Evolutionary conservation across 768 basidiomycete genomes (phyloP), one percentile per base, ranked within the genome.

Genomic region (Mycena maculata): DNA sequence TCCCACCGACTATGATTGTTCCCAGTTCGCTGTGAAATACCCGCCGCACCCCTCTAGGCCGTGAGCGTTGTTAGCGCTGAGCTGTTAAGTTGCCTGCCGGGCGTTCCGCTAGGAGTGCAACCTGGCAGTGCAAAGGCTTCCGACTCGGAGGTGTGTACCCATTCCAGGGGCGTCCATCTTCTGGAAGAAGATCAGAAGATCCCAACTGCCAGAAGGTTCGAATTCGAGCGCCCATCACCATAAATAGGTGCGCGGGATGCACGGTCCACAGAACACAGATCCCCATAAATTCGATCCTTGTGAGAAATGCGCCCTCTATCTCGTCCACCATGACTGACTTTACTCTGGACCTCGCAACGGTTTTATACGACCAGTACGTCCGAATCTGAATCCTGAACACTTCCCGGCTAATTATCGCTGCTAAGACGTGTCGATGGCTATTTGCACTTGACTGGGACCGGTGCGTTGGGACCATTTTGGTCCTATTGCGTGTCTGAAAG

Each of bases 371-470:
- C 52, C 52, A 53, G 52, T 53, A 38, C 20, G 52, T 53, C 6
- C 33, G 33, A 13, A n/a, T n/a, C 52, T n/a, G 31, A 53, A 53
- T 38, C 33, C 31, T 36, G 52, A 53, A 53, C 52, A n/a, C 52
- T 53, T 53, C 33, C 52, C 31, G 31, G 52, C 52, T 53, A 53
- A 53, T 53, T 53, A 36, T 53, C 36, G 52, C 30, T 52, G 50
- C 22, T 31, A 53, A 53, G 52, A 38, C 52, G 52, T 31, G 52
- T 53, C 52, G 33, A 53, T 53, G 52, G 52, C 52, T 53, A 53
- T 53, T 53, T 53, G 33, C 52, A 53, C 33, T 53, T 53, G 52
- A 53, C 52, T 53, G 52, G 52, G 52, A 53, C 52, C 33, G 36
- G 52, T 53, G 52, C 33, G 52, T 53, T 22, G 33, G 33, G 31